phyloP scores from a whole-genome alignment of 2,329 filamentous ascomycete species.

The Hypoxylon rubiginosum region DNA sequence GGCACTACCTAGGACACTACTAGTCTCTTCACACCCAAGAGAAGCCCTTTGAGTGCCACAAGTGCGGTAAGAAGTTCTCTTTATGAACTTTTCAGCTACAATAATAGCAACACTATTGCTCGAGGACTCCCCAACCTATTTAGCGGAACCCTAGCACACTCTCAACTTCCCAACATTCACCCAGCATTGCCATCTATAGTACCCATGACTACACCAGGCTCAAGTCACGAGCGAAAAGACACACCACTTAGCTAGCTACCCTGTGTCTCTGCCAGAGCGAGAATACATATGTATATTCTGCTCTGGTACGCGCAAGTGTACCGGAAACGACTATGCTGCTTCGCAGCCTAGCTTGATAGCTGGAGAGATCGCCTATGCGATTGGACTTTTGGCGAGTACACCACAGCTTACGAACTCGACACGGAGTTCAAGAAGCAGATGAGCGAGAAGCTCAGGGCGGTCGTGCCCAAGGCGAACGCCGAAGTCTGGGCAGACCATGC shows the following conservation, averaged over 20 bases:
- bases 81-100: neutral
- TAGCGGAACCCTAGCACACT: neutral
- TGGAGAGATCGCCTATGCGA: conserved; percentile 56
- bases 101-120: neutral
- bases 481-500: conserved; percentile 55
- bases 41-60: conserved; percentile 97
- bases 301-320: no score
- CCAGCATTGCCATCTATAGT: no score
- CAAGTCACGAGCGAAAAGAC: no score
- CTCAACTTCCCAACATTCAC: neutral
- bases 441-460: conserved; percentile 39
- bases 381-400: conserved; percentile 50
- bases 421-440: conserved; percentile 30
- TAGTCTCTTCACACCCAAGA: conserved; percentile 98
- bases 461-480: conserved; percentile 49
- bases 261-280: no score
- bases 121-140: neutral
- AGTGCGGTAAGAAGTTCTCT: conserved; percentile 99
- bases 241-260: no score
- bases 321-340: no score
- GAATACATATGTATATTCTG: no score
- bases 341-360: no score
- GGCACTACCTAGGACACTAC: no score
- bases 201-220: no score
- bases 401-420: conserved; percentile 7